Conservation (phyloP, 1,284 basidiomycete species). For the Chondrostereum purpureum region DNA sequence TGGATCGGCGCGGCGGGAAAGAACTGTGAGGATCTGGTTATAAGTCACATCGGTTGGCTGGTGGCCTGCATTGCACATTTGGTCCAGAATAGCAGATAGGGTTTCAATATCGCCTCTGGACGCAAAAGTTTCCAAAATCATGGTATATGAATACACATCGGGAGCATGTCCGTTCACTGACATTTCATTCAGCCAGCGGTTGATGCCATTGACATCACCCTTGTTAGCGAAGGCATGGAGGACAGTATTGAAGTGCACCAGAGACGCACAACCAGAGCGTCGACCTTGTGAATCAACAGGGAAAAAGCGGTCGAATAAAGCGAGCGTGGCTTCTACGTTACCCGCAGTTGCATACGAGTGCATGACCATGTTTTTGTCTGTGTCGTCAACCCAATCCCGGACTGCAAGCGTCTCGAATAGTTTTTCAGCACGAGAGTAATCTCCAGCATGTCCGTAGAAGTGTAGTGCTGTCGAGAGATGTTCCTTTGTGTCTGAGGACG, state of each 20-base stretch:
- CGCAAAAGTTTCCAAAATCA: constrained; percentile 58
- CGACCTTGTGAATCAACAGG: constrained; percentile 25
- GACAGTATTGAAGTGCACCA: constrained; percentile 49
- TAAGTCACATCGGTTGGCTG: constrained; percentile 53
- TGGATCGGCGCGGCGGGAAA: constrained; percentile 63
- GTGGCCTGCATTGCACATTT: constrained; percentile 51
- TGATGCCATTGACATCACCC: constrained; percentile 46
- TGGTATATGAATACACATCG: constrained; percentile 52
- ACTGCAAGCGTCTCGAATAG: constrained; percentile 34
- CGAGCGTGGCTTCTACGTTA: constrained; percentile 32
- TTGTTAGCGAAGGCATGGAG: constrained; percentile 49
- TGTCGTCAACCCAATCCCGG: constrained; percentile 20
- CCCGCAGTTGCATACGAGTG: constrained; percentile 47
- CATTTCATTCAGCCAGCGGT: constrained; percentile 54
- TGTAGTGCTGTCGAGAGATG: constrained; percentile 42
- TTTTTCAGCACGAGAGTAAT: constrained; percentile 34
- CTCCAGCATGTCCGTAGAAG: constrained; percentile 46
- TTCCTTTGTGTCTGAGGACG: constrained; percentile 17
- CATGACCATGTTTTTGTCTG: constrained; percentile 41
- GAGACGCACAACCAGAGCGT: constrained; percentile 30
- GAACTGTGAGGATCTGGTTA: constrained; percentile 64
- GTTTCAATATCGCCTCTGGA: constrained; percentile 48
- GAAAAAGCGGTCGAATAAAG: constrained; percentile 52
- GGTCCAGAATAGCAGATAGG: constrained; percentile 52
- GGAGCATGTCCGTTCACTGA: constrained; percentile 40